A percentile compares a stretch with the other conserved stretches of the same genome.
Conservation (phyloP, 495 filamentous ascomycete species). For the Zalerion maritima region DNA sequence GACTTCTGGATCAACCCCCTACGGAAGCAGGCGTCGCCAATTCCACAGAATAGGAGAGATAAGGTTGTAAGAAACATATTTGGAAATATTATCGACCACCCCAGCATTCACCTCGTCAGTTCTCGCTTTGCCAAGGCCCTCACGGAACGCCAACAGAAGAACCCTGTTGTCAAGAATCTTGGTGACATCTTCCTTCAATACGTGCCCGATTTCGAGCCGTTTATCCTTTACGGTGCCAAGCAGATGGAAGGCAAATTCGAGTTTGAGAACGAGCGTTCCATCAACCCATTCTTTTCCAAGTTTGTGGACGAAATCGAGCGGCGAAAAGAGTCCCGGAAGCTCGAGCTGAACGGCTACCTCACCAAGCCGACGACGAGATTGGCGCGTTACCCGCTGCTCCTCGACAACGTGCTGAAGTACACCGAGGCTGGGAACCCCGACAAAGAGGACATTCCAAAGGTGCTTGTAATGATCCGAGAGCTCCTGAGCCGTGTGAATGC, state of each 20-base stretch:
- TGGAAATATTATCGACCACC: conserved; percentile 75
- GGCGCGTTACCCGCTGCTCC: conserved; percentile 82
- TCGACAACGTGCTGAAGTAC: conserved; percentile 85
- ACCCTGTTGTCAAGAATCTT: conserved; percentile 72
- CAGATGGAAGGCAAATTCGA: conserved; percentile 95
- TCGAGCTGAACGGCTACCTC: conserved; percentile 95
- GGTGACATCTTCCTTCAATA: conserved; percentile 92
- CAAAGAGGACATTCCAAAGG: conserved; percentile 79
- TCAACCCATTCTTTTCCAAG: conserved; percentile 70
- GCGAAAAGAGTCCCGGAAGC: conserved; percentile 87
- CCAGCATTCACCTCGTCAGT: conserved; percentile 74
- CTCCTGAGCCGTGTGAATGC: conserved; percentile 78
- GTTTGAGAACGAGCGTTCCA: conserved; percentile 87
- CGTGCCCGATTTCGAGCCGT: conserved; percentile 84
- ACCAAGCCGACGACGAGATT: conserved; percentile 96
- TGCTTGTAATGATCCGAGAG: conserved; percentile 70
- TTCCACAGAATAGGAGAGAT: conserved; percentile 77
- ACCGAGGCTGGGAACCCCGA: conserved; percentile 79
- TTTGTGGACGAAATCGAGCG: conserved; percentile 97
- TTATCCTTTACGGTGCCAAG: conserved; percentile 92
- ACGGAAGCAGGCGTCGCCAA: conserved; percentile 61
- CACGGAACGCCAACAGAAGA: conserved; percentile 80
- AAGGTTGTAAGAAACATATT: conserved; percentile 90
- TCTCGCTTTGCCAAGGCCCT: conserved; percentile 71
- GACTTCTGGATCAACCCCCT: conserved; percentile 98